Conservation (phyloP, 1,284 basidiomycete species). For the Trichosporon faecale region DNA sequence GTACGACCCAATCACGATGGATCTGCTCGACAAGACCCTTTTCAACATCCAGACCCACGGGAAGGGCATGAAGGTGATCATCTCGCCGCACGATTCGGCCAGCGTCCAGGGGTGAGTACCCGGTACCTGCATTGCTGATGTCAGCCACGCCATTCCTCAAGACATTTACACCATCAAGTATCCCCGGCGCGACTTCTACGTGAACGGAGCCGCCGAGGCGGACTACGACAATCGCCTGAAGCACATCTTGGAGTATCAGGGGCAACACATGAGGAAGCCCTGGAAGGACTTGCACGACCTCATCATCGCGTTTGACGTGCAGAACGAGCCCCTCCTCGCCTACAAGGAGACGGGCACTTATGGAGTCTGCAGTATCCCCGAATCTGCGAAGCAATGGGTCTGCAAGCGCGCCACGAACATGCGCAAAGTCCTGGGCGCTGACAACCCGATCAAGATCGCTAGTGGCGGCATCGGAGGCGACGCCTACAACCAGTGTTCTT, state of each 20-base stretch:
- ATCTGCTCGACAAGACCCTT: background rate
- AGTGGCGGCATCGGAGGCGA: too few species aligned
- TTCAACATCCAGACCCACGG: background rate
- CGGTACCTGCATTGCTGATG: too few species aligned
- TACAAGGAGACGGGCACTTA: background rate
- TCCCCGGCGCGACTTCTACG: background rate
- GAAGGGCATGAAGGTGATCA: background rate
- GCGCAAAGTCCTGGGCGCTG: too few species aligned
- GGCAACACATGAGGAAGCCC: background rate
- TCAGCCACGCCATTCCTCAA: too few species aligned
- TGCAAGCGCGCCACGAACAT: too few species aligned
- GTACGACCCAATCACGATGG: background rate
- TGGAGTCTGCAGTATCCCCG: too few species aligned
- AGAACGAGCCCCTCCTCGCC: background rate
- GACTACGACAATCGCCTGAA: background rate
- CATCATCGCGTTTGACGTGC: background rate
- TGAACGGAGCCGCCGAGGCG: background rate
- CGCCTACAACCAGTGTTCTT: too few species aligned
- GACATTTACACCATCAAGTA: background rate
- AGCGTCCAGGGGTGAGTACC: background rate
- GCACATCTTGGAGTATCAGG: background rate
- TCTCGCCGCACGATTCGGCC: background rate
- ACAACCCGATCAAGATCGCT: too few species aligned
- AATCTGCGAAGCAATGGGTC: too few species aligned
- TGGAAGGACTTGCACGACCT: background rate